A percentile compares a stretch with the other conserved stretches of the same genome.
Evolutionary conservation across 495 filamentous ascomycete genomes (phyloP).

Genomic region (Neurospora terricola): DNA sequence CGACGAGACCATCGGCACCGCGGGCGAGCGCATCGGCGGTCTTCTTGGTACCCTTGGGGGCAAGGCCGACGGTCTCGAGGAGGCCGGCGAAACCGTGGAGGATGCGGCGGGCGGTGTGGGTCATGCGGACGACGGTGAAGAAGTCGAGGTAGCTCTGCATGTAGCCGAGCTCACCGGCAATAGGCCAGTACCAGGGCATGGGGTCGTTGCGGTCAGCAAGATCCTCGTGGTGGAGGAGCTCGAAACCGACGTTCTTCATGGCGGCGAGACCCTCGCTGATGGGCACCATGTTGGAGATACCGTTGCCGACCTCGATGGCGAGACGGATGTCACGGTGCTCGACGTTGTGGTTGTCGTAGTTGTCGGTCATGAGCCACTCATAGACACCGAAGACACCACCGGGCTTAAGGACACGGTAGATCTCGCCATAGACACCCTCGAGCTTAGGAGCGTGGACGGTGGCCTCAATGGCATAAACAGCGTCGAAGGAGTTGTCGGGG

Average conservation of each 20-base stretch:
- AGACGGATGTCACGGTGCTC: conserved; percentile 86
- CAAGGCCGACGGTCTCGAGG: conserved; percentile 64
- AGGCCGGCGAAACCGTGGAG: conserved; percentile 73
- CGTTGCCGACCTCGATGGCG: conserved; percentile 92
- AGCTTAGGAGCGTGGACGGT: conserved; percentile 92
- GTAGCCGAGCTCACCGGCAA: conserved; percentile 70
- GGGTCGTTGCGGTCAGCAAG: conserved; percentile 69
- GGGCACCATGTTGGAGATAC: conserved; percentile 97
- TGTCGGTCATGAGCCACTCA: conserved; percentile 98
- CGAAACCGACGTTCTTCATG: conserved; percentile 83
- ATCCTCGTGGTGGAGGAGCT: conserved; percentile 80
- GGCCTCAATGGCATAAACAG: conserved; percentile 96
- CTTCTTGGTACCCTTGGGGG: conserved; percentile 84
- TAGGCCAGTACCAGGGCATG: conserved; percentile 91
- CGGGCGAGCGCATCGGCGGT: conserved; percentile 80
- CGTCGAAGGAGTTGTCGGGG: conserved; percentile 83
- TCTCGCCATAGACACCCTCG: conserved; percentile 90
- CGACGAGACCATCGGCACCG: conserved; percentile 81
- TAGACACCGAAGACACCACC: conserved; percentile 95
- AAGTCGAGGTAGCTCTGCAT: conserved; percentile 72
- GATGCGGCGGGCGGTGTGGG: conserved; percentile 63
- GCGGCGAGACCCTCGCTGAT: conserved; percentile 74
- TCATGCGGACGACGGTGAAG: conserved; percentile 83
- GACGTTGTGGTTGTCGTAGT: conserved; percentile 82
- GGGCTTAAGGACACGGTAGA: conserved; percentile 91